A percentile compares a stretch with the other conserved stretches of the same genome.
phyloP scores from a whole-genome alignment of 345 rosid species.

The Odontarrhena argentea region DNA sequence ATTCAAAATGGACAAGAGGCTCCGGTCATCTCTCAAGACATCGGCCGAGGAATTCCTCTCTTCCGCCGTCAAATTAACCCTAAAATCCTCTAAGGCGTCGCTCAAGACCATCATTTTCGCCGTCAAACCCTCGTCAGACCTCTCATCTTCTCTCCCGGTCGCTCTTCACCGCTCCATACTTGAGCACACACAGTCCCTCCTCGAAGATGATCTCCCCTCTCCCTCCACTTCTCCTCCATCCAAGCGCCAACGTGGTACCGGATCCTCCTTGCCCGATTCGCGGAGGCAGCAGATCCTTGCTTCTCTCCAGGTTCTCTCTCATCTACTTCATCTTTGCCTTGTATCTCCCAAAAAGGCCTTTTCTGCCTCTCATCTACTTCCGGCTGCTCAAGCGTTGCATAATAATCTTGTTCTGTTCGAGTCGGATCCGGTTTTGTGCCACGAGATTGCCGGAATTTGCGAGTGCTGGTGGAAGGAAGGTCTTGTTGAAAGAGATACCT shows the following conservation, averaged over 20 bases:
- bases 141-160: conserved; percentile 56
- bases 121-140: conserved; percentile 54
- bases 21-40: conserved; percentile 66
- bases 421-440: conserved; percentile 58
- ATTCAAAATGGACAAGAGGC: conserved; percentile 66
- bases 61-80: conserved; percentile 46
- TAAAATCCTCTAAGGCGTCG: conserved; percentile 67
- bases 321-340: conserved; percentile 51
- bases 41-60: conserved; percentile 74
- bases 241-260: conserved; percentile 53
- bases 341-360: conserved; percentile 57
- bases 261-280: conserved; percentile 32
- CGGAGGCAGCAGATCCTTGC: conserved; percentile 43
- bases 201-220: conserved; percentile 25
- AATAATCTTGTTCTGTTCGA: conserved; percentile 69
- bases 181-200: conserved; percentile 46
- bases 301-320: conserved; percentile 52
- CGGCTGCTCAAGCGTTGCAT: conserved; percentile 63
- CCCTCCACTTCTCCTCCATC: conserved; percentile 53
- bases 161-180: conserved; percentile 55
- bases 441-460: conserved; percentile 67
- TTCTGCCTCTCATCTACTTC: conserved; percentile 51
- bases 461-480: conserved; percentile 88
- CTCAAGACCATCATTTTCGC: conserved; percentile 64
- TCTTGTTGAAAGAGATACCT: conserved; percentile 51